Conservation (phyloP, 2,329 filamentous ascomycete genomes). For the Fusarium temperatum region DNA sequence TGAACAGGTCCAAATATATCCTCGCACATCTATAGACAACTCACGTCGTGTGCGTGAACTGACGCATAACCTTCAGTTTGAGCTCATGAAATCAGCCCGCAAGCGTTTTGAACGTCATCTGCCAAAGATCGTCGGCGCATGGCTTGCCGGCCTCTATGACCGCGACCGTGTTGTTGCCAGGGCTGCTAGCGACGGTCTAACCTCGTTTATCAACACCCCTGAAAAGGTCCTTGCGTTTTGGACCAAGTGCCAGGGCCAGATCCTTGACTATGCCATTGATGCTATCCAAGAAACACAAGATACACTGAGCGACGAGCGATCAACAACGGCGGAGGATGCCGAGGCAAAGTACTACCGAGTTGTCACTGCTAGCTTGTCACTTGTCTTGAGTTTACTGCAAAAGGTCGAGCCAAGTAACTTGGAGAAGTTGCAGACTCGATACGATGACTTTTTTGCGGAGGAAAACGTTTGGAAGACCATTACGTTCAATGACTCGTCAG, state of each 20-base stretch:
- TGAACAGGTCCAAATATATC: constrained; percentile 80
- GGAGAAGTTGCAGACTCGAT: constrained; percentile 66
- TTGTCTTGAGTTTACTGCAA: constrained; percentile 63
- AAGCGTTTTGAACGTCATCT: constrained; percentile 87
- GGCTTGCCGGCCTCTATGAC: constrained; percentile 91
- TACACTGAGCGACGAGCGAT: constrained; percentile 89
- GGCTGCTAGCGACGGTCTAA: constrained; percentile 80
- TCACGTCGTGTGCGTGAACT: constrained; percentile 88
- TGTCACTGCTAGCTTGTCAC: constrained; percentile 61
- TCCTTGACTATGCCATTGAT: constrained; percentile 83
- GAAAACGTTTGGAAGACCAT: constrained; percentile 74
- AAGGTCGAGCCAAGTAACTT: constrained; percentile 62
- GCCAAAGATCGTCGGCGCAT: constrained; percentile 82
- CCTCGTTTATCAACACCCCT: constrained; percentile 77
- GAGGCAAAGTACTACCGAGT: constrained; percentile 87
- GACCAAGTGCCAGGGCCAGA: constrained; percentile 81
- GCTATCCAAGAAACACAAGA: constrained; percentile 82
- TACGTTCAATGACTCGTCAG: constrained; percentile 66
- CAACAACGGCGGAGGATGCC: constrained; percentile 83
- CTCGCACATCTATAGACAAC: constrained; percentile 89
- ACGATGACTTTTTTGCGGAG: constrained; percentile 73
- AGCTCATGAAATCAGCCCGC: constrained; percentile 69
- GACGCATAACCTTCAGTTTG: constrained; percentile 77
- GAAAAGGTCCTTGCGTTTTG: constrained; percentile 83
- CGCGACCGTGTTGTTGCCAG: constrained; percentile 79